Conservation (phyloP, 805 yeast genomes). For the Millerozyma acaciae region DNA sequence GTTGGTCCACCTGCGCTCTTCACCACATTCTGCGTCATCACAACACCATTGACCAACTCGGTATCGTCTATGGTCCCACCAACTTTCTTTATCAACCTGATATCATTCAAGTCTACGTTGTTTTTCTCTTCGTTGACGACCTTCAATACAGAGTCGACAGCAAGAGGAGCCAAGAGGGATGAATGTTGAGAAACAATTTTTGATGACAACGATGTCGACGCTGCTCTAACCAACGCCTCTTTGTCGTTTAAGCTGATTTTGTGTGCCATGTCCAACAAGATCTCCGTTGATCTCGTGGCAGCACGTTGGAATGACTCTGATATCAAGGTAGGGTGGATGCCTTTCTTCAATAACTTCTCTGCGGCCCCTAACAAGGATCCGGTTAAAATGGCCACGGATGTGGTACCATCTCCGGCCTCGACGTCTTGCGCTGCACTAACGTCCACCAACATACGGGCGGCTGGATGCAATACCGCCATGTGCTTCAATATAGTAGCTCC, state of each 20-base stretch:
- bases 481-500: slow-evolving; percentile 96
- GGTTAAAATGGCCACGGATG: slow-evolving; percentile 92
- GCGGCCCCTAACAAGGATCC: slow-evolving; percentile 96
- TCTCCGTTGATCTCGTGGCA: slow-evolving; percentile 75
- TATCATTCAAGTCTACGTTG: slow-evolving; percentile 80
- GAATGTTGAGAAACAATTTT: slow-evolving; percentile 95
- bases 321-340: slow-evolving; percentile 92
- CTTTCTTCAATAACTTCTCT: slow-evolving; percentile 81
- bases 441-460: slow-evolving; percentile 95
- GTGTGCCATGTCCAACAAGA: slow-evolving; percentile 79
- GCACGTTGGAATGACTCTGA: slow-evolving; percentile 93
- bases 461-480: slow-evolving; percentile 98
- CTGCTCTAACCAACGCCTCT: slow-evolving; percentile 84
- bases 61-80: slow-evolving; percentile 99
- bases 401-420: slow-evolving; percentile 99
- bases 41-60: slow-evolving; percentile 88
- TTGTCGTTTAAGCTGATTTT: slow-evolving; percentile 76
- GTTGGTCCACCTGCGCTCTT: slow-evolving; percentile 94
- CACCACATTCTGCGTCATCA: slow-evolving; percentile 83
- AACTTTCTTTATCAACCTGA: slow-evolving; percentile 84
- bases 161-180: slow-evolving; percentile 80
- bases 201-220: slow-evolving; percentile 88
- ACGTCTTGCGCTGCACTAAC: slow-evolving; percentile 97
- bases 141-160: slow-evolving; percentile 88
- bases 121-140: slow-evolving; percentile 60